phyloP scores from a whole-genome alignment of 176 grass and related monocot genomes.

The Aegilops bicornis region DNA sequence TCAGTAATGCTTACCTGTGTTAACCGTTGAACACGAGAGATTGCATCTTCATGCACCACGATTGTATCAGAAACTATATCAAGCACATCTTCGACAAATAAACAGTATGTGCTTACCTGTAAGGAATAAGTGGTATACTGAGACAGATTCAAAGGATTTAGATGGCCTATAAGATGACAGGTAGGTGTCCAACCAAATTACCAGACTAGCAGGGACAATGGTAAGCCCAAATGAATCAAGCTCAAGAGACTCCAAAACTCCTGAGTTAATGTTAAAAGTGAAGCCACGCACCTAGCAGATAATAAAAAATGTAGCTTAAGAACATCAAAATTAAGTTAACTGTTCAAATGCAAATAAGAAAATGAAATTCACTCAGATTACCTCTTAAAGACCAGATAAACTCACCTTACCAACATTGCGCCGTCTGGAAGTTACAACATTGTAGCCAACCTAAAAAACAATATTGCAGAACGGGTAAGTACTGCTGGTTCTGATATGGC shows the following conservation, averaged over 20 bases:
- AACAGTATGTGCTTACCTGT: constrained; percentile 85
- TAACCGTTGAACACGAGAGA: constrained; percentile 84
- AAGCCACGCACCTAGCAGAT: constrained; percentile 81
- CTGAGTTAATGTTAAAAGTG: constrained; percentile 87
- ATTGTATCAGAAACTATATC: constrained; percentile 76
- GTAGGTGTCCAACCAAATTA: constrained; percentile 30
- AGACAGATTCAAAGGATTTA: background rate
- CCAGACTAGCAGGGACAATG: constrained; percentile 82
- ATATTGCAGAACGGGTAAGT: constrained; percentile 1
- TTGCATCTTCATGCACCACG: constrained; percentile 72
- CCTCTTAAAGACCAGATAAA: constrained; percentile 29
- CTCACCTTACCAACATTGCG: constrained; percentile 87
- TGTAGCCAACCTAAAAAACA: constrained; percentile 79
- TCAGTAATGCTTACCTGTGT: constrained; percentile 61
- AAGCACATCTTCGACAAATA: constrained; percentile 85
- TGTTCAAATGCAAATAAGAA: background rate
- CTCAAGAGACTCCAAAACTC: constrained; percentile 82
- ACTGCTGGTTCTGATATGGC: background rate
- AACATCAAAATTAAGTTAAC: background rate
- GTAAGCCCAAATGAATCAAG: constrained; percentile 91
- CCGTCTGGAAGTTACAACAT: constrained; percentile 63
- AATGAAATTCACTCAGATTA: constrained; percentile 29
- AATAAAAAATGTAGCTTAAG: constrained; percentile 20
- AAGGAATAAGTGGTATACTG: constrained; percentile 14
- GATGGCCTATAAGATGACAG: background rate